Evolutionary conservation across 345 rosid genomes (phyloP), one percentile per base, ranked within the genome.

Genomic region (Acer saccharum): DNA sequence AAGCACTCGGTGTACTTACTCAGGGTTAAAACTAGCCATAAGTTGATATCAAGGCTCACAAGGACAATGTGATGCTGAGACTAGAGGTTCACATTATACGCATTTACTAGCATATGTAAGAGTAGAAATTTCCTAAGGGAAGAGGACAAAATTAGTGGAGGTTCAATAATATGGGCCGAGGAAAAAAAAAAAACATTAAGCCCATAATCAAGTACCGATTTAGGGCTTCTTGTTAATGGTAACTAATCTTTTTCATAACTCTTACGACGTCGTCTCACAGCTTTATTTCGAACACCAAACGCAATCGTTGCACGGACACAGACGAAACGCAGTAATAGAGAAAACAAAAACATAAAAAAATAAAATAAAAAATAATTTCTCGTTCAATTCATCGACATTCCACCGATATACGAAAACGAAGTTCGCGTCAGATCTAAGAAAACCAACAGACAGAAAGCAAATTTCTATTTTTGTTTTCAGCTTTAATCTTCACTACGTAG

Each of bases 371-470:
- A 35, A 65, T 3, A 21, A 21, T 72, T 11, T 58, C 62, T n/a
- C 13, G n/a, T 43, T 11, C 29, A 74, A 14, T 7, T 29, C 16
- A 64, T 27, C 29, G 70, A 68, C 80, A 74, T 46, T 80, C 67
- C 65, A 69, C 76, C 81, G 11, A 39, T 74, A 12, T n/a, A 23
- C 55, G 62, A 72, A 70, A 73, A 54, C 77, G 74, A 76, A 68
- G 72, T 23, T 80, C 69, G 83, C 83, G 67, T 82, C 63, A 80
- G 89, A 82, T 80, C 86, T 58, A 86, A 82, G 68, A 13, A 27
- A 48, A 17, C 4, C 41, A 27, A 60, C 64, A 13, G 20, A 11
- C 44, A 41, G 1, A 10, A 10, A 46, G 8, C 35, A 48, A 46
- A 46, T 17, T 29, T 41, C 7, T 39, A 6, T 57, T 35, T 21